Base-by-base conservation (phyloP, 2,329 filamentous ascomycete species). In the Scopulariopsis brevicaulis region DNA sequence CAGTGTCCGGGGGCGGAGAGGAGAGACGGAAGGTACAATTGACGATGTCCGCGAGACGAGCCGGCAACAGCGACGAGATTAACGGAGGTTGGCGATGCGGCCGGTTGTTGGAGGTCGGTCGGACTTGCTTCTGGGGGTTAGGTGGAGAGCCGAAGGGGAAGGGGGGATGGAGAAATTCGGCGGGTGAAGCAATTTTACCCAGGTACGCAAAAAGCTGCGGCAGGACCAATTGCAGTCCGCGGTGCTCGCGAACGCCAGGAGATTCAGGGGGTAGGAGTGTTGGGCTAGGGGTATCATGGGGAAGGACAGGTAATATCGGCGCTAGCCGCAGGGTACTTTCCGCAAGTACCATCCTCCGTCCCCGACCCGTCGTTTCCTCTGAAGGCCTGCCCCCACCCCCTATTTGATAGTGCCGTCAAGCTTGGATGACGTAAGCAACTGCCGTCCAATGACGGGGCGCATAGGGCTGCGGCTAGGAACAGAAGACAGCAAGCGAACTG, bases 151-250 rank as follows among this genome's bases (percentile, higher is more conserved):
- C 56, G 53, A 58, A 54, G 51, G 54, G 56, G 52, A 57, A 54
- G 48, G 59, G 62, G 62, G 63, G 62, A 63, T 61, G 60, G 60
- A 59, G 59, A 59, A 59, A 63, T 59, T 59, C 59, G 59, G 50
- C 59, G 62, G 61, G 61, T 62, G 61, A 67, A 68, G 69, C 65
- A 71, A 71, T 71, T 71, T 71, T 67, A 71, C 67, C 68, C 62
- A 50, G 46, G 46, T 50, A 50, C 46, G 22, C 46, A 50, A 65
- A 71, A 68, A 69, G 67, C 68, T 70, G 65, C 68, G 64, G 68
- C 62, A 64, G 62, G 63, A 60, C 62, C 63, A 64, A 64, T 64
- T 61, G 59, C 52, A 59, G 56, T 53, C 50, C 58, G 34, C 57
- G 48, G 48, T 25, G 32, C 20, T 22, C 46, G 46, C 20, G 37